Evolutionary conservation across 2,329 filamentous ascomycete genomes (phyloP).

Genomic region (Stromatinia cepivora): DNA sequence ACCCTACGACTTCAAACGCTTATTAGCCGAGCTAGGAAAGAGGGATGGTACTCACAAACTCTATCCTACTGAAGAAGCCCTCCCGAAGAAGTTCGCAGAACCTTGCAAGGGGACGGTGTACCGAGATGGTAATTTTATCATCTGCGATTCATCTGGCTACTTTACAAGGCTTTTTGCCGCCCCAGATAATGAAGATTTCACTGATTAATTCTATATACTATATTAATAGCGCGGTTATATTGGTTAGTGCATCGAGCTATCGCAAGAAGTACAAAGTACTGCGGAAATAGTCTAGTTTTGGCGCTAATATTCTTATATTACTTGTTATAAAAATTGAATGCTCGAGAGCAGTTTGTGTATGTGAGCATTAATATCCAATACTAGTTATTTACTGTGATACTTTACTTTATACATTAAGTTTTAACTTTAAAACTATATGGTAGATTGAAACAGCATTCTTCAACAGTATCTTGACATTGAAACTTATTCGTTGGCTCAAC

Average conservation of each 20-base stretch:
- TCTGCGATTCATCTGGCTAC: not conserved
- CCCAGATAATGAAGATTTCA: not conserved
- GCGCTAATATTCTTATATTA: not conserved
- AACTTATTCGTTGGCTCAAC: too few species aligned
- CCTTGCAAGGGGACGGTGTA: not conserved
- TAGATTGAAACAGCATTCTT: too few species aligned
- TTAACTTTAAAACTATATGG: too few species aligned
- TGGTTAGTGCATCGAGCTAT: not conserved
- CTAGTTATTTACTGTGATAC: too few species aligned
- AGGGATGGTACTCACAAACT: too few species aligned
- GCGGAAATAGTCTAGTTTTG: not conserved
- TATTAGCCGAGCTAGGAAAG: not conserved
- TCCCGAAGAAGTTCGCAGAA: not conserved
- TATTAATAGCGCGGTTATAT: not conserved
- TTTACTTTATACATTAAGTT: too few species aligned
- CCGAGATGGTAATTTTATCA: not conserved
- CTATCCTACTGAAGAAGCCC: accelerated
- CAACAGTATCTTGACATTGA: too few species aligned
- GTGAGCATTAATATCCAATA: too few species aligned
- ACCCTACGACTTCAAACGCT: not conserved
- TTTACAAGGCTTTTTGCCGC: not conserved
- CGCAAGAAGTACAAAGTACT: not conserved
- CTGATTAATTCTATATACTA: not conserved
- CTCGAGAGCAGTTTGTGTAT: too few species aligned
- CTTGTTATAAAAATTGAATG: too few species aligned